These are phyloP conservation scores for Lantana camara DNA, from an alignment of 257 asterid genomes.

Conservation along the genomic window DNA sequence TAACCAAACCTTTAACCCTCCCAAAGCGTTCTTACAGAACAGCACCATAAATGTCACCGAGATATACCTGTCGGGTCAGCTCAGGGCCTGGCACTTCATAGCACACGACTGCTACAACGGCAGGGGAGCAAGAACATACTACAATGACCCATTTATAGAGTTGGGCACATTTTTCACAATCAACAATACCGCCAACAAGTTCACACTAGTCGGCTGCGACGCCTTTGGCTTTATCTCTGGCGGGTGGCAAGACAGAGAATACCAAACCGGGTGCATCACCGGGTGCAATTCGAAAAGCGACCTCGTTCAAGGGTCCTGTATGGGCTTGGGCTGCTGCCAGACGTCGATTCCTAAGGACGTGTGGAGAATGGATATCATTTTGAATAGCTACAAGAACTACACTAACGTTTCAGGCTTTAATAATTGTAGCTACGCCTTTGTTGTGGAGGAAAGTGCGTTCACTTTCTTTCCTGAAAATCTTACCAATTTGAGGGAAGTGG, in stretches of 20 bases:
- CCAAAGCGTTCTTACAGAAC: neutral
- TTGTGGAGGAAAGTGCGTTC: too few species aligned
- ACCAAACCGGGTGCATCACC: neutral
- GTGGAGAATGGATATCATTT: too few species aligned
- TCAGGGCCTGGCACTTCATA: slow-evolving; percentile 1
- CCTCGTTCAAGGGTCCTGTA: neutral
- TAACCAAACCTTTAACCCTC: too few species aligned
- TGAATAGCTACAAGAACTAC: too few species aligned
- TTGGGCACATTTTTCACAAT: neutral
- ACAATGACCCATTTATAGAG: rapidly evolving
- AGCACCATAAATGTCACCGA: neutral
- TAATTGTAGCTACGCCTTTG: too few species aligned
- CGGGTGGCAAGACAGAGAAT: neutral
- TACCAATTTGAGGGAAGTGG: neutral
- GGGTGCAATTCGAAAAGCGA: neutral
- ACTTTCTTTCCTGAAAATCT: too few species aligned
- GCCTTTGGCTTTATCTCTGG: neutral
- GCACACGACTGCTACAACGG: slow-evolving; percentile 10
- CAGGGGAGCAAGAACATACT: rapidly evolving
- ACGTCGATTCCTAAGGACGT: too few species aligned
- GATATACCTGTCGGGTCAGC: slow-evolving; percentile 33
- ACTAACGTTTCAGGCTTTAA: too few species aligned
- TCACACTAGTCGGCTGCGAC: too few species aligned
- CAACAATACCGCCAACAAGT: slow-evolving; percentile 25
- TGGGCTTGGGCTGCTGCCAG: neutral